Evolutionary conservation across 2,329 filamentous ascomycete species (phyloP).

Genomic region (Keithomyces neogunnii): DNA sequence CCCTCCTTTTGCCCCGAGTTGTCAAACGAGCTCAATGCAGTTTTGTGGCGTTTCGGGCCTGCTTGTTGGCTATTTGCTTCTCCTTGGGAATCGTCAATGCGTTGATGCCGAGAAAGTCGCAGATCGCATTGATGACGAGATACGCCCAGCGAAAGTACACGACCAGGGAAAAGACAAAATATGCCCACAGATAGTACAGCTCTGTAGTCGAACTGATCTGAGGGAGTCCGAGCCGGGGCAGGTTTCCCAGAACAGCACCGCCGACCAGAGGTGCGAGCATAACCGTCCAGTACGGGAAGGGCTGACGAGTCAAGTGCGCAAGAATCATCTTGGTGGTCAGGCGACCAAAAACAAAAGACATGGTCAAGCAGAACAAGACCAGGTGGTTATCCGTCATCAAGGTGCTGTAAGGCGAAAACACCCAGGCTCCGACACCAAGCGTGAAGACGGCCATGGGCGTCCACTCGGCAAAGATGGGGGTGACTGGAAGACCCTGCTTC

Average conservation of each 20-base stretch:
- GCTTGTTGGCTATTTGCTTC: constrained; percentile 49
- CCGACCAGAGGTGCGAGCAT: constrained; percentile 81
- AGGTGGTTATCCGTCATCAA: constrained; percentile 79
- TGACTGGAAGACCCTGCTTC: constrained; percentile 61
- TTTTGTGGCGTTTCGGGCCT: constrained; percentile 30
- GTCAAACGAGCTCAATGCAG: constrained; percentile 16
- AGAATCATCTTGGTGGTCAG: constrained; percentile 99
- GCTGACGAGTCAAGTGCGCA: constrained; percentile 84
- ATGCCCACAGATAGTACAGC: constrained; percentile 72
- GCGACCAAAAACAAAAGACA: constrained; percentile 95
- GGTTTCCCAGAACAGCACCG: constrained; percentile 74
- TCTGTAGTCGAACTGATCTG: constrained; percentile 59
- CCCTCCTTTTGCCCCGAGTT: too few relatives aligned
- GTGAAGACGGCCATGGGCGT: constrained; percentile 81
- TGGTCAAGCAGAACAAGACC: constrained; percentile 82
- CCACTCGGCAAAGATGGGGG: constrained; percentile 89
- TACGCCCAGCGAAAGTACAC: constrained; percentile 92
- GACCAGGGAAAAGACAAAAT: constrained; percentile 74
- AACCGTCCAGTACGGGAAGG: constrained; percentile 94
- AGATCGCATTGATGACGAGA: constrained; percentile 84
- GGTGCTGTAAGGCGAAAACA: constrained; percentile 81
- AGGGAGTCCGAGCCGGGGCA: constrained; percentile 67
- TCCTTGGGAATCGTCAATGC: constrained; percentile 74
- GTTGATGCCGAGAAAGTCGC: constrained; percentile 85
- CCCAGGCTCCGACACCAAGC: constrained; percentile 67